Evolutionary conservation across 116 monocot species (phyloP), one percentile per base, ranked within the genome.

Genomic region (Trichopus zeylanicus): DNA sequence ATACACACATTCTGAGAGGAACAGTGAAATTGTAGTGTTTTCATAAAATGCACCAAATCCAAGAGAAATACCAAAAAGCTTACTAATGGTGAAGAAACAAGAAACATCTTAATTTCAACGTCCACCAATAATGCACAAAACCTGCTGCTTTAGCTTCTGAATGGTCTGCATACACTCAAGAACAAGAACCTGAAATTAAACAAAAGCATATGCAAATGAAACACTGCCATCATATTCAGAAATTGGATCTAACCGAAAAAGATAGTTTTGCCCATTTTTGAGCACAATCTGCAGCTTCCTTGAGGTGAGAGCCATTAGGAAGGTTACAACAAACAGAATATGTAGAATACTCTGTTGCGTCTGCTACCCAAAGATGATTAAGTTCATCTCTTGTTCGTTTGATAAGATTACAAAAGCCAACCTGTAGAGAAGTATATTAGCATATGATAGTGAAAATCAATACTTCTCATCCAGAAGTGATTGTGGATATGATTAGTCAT

Each of bases 311-410:
- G 62, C 37, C 33, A 28, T 27, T 31, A 53, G 73, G 57, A 37
- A 81, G 55, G 47, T 70, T 76, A 56, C 56, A 35, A 23, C 47
- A 60, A 23, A 69, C 34, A 60, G 70, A 64, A 65, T 82, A 87
- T 31, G 62, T 73, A 59, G 91, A 91, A 46, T 67, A 74, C 28
- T 97, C 97, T 24, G 79, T 87, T 34, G 91, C 91, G 29, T 97
- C 91, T 1, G 87, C 91, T 56, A 91, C 81, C 97, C 87, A 91
- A 48, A 97, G 66, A 67, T 75, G 65, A 63, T 87, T 87, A 5
- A 35, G 56, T 60, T 84, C 76, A 57, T 97, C 97, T 35, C 75
- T 76, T 26, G 81, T 66, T 59, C 82, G 64, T 79, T 97, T 97
- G 22, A 91, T 51, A 34, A 97, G 81, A 71, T 97, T 97, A 70